Percentiles rank a stretch among this genome's conserved stretches.
These are phyloP conservation scores for Auricularia heimuer DNA, from an alignment of 768 basidiomycete species.

Conservation along the genomic window DNA sequence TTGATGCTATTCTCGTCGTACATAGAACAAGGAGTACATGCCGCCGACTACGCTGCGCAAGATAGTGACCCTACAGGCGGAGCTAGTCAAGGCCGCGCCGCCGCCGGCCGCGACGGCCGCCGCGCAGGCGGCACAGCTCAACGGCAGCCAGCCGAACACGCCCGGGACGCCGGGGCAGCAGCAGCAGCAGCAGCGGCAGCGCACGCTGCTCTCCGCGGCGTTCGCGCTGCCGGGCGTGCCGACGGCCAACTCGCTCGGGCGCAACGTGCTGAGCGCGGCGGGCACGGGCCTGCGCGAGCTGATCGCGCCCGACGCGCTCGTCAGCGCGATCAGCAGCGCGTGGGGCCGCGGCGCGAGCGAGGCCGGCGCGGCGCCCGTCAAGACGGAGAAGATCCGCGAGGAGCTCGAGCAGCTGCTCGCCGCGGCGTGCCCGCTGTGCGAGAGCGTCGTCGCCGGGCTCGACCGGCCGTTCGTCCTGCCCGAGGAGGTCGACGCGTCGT, in stretches of 20 bases:
- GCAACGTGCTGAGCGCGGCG: conserved; percentile 68
- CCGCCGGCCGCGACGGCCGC: conserved; percentile 15
- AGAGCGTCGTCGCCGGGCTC: conserved; percentile 73
- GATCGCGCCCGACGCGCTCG: conserved; percentile 89
- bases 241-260: conserved; percentile 52
- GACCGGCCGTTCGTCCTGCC: conserved; percentile 80
- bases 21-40: conserved; percentile 84
- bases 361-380: conserved; percentile 40
- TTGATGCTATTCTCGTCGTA: neutral
- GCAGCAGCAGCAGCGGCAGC: conserved; percentile 45
- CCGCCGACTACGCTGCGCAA: conserved; percentile 73
- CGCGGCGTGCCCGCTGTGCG: conserved; percentile 87
- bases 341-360: conserved; percentile 37
- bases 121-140: conserved; percentile 23
- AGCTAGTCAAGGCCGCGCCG: conserved; percentile 54
- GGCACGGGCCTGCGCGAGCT: conserved; percentile 85
- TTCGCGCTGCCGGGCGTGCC: conserved; percentile 45
- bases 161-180: conserved; percentile 16
- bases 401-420: conserved; percentile 88
- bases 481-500: conserved; percentile 69
- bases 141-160: conserved; percentile 22
- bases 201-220: conserved; percentile 66
- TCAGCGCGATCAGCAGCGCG: conserved; percentile 54
- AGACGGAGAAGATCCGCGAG: conserved; percentile 59
- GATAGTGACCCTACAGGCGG: conserved; percentile 76